Conservation (phyloP, 73 alveolate species). For the Tetrahymena thermophila region DNA sequence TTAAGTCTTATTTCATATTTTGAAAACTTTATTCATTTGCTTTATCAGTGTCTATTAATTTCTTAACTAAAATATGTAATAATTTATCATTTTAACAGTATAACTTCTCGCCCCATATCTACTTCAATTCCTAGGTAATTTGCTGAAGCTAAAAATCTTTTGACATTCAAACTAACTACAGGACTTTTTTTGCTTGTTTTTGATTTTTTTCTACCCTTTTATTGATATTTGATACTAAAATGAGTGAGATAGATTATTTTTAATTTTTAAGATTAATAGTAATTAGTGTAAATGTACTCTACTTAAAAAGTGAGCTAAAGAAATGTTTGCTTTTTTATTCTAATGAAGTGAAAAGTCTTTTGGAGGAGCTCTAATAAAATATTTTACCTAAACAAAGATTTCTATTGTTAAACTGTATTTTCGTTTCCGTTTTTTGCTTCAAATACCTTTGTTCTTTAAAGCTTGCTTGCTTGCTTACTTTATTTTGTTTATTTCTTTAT, state of each 20-base stretch:
- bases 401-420: background rate
- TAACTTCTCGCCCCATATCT: background rate
- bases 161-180: background rate
- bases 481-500: background rate
- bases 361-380: background rate
- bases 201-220: background rate
- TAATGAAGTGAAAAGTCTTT: background rate
- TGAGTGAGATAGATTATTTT: background rate
- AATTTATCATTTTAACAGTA: background rate
- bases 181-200: background rate
- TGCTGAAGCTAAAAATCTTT: background rate
- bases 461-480: background rate
- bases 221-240: background rate
- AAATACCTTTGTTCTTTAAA: background rate
- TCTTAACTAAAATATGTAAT: background rate
- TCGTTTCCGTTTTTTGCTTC: background rate
- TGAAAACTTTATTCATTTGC: background rate
- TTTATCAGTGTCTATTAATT: background rate
- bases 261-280: background rate
- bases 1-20: background rate
- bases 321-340: background rate
- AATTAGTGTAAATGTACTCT: background rate
- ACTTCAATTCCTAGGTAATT: background rate
- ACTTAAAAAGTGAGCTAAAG: background rate
- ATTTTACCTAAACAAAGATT: background rate